These are phyloP conservation scores for Isoetes taiwanensis DNA, from an alignment of 75 land plant species.

Conservation along the genomic window DNA sequence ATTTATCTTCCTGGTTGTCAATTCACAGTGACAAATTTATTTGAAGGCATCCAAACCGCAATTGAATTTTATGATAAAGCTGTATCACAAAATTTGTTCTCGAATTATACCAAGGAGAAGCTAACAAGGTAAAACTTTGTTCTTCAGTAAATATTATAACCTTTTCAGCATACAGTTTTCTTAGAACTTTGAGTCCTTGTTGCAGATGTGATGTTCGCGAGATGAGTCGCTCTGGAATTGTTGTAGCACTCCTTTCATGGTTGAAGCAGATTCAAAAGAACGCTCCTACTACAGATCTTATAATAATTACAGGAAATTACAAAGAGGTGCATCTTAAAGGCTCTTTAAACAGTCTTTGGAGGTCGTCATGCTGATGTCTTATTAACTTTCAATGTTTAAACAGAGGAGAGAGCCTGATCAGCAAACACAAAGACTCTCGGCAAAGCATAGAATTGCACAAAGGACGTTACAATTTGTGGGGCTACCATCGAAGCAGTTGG, in stretches of 20 bases:
- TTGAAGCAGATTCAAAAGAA: slow-evolving; percentile 6
- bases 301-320: slow-evolving; percentile 10
- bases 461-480: slow-evolving; percentile 9
- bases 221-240: slow-evolving; percentile 14
- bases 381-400: not conserved
- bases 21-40: not conserved
- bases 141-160: not conserved
- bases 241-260: slow-evolving; percentile 16
- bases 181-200: not conserved
- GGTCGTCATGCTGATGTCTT: not conserved
- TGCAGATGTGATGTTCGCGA: slow-evolving; percentile 18
- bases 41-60: slow-evolving; percentile 17
- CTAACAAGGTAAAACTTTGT: slow-evolving; percentile 16
- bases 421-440: slow-evolving; percentile 10
- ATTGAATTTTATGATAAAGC: slow-evolving; percentile 14
- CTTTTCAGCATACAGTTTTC: not conserved
- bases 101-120: slow-evolving; percentile 5
- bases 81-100: slow-evolving; percentile 6
- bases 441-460: slow-evolving; percentile 9
- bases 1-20: not conserved
- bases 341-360: not conserved
- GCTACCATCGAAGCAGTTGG: slow-evolving; percentile 8
- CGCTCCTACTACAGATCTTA: slow-evolving; percentile 13
- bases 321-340: slow-evolving; percentile 3
- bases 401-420: slow-evolving; percentile 7